Evolutionary conservation across 805 yeast genomes (phyloP).

Genomic region (Saccharomycopsis oosterbeekiorum): DNA sequence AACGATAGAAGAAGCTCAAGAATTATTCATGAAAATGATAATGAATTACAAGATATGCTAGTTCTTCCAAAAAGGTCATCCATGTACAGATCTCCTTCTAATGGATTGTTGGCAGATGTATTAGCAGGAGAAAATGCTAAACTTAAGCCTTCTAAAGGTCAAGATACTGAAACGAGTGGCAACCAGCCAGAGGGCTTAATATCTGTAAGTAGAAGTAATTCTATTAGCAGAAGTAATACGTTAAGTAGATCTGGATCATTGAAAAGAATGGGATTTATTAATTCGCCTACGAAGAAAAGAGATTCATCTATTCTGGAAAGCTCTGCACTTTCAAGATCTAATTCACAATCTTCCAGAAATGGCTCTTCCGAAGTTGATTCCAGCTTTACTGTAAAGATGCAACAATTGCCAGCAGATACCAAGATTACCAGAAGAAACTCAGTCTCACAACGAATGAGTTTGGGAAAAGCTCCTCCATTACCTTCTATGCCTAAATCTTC

Average conservation of each 20-base stretch:
- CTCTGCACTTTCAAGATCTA: slow-evolving; percentile 5
- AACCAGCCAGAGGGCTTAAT: neutral
- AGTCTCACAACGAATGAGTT: neutral
- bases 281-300: neutral
- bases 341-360: neutral
- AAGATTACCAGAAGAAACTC: neutral
- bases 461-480: neutral
- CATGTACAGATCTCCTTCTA: slow-evolving; percentile 12
- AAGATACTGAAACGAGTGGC: neutral
- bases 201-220: neutral
- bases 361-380: neutral
- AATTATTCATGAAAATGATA: neutral
- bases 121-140: slow-evolving; percentile 4
- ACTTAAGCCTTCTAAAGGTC: neutral
- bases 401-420: neutral
- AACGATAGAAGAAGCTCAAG: neutral
- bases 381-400: neutral
- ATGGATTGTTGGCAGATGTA: slow-evolving; percentile 18
- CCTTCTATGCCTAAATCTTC: neutral
- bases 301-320: neutral
- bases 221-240: neutral
- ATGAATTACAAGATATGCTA: neutral
- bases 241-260: neutral
- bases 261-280: neutral
- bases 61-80: slow-evolving; percentile 9